phyloP scores from a whole-genome alignment of 352 stramenopile species.

The Phytophthora kernoviae region DNA sequence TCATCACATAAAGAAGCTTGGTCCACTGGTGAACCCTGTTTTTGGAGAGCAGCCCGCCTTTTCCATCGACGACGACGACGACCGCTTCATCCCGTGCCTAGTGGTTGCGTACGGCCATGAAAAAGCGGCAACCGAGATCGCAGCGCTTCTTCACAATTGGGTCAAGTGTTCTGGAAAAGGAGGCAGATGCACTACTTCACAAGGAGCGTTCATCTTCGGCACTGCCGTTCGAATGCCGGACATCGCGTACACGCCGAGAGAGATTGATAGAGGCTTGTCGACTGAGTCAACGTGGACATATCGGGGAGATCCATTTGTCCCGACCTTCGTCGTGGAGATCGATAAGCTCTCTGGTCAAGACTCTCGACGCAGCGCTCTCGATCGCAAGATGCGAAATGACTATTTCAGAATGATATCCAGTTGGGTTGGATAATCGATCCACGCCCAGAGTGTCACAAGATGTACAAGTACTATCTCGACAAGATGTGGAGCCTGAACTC shows the following conservation, averaged over 20 bases:
- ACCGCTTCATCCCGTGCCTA: conserved; percentile 21
- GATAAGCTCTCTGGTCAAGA: conserved; percentile 10
- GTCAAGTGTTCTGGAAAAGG: conserved; percentile 1
- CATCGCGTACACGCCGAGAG: conserved; percentile 5
- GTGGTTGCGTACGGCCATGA: conserved; percentile 18
- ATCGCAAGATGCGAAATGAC: conserved; percentile 6
- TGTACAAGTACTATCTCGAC: conserved; percentile 28
- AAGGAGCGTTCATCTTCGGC: conserved; percentile 11
- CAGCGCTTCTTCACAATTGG: not conserved
- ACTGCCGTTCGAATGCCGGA: conserved; percentile 8
- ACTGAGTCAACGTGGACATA: conserved; percentile 18
- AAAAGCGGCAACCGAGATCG: conserved; percentile 13
- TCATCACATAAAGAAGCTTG: conserved; percentile 16
- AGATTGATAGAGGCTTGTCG: conserved; percentile 3
- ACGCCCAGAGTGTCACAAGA: conserved; percentile 3
- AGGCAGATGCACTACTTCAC: conserved; percentile 9
- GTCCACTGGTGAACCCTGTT: conserved; percentile 21
- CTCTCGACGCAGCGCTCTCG: conserved; percentile 2
- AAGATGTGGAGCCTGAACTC: too few species aligned
- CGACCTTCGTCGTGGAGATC: conserved; percentile 24
- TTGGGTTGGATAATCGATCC: too few species aligned
- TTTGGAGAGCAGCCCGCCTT: conserved; percentile 27
- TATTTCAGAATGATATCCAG: conserved; percentile 9
- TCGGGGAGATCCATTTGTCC: conserved; percentile 25
- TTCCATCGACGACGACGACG: conserved; percentile 34